Percentiles rank a stretch among this genome's conserved stretches.
These are phyloP conservation scores for Panicum miliaceum DNA, from an alignment of 176 grass and related monocot genomes.

Conservation along the genomic window DNA sequence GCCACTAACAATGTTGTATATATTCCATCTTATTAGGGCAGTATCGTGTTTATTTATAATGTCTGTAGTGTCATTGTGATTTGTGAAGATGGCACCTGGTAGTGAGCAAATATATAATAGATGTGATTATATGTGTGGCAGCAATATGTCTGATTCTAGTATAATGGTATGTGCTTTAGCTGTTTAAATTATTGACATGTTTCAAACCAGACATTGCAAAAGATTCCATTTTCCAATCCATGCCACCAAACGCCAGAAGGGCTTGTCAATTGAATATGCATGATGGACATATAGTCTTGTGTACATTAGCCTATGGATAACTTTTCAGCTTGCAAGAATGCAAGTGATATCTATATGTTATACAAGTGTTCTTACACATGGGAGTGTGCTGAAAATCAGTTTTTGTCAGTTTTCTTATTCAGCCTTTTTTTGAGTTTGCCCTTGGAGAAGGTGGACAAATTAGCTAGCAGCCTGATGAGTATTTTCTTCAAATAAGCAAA, in stretches of 20 bases:
- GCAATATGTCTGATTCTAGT: neutral
- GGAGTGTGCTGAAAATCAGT: neutral
- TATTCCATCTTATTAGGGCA: neutral
- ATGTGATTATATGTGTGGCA: neutral
- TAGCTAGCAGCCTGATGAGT: neutral
- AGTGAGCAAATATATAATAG: neutral
- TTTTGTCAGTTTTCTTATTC: constrained; percentile 6
- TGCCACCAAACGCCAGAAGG: neutral
- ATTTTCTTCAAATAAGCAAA: constrained; percentile 12
- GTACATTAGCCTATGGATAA: neutral
- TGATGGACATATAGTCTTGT: neutral
- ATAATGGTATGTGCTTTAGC: neutral
- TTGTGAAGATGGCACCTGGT: neutral
- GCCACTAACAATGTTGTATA: neutral
- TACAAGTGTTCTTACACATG: neutral
- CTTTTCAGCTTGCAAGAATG: neutral
- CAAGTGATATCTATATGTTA: neutral
- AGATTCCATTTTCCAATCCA: neutral
- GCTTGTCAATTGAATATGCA: constrained; percentile 7
- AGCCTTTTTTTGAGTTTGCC: neutral
- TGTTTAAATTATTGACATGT: neutral
- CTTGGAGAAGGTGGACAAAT: neutral
- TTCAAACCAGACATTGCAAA: constrained; percentile 27
- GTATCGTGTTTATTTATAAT: constrained; percentile 3
- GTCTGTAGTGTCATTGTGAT: neutral